A percentile compares a stretch with the other conserved stretches of the same genome.
Conservation (phyloP, 1,284 basidiomycete species). For the Fomitopsis pinicola region DNA sequence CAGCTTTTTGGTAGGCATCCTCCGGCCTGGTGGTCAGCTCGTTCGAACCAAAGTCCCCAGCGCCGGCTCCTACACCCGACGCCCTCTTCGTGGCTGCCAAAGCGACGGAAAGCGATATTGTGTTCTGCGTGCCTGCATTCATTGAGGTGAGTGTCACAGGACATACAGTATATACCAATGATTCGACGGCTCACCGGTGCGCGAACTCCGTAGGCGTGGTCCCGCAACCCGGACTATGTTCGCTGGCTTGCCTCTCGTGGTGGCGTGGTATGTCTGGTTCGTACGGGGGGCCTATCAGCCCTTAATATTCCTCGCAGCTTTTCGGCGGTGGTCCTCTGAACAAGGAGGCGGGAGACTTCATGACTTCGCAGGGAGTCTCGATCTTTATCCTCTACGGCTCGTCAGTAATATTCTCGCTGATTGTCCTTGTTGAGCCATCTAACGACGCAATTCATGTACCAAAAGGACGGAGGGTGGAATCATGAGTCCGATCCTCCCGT, state of each 20-base stretch:
- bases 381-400: conserved; percentile 12
- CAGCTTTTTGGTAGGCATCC: conserved; percentile 8
- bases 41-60: conserved; percentile 15
- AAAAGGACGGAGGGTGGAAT: background rate
- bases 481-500: background rate
- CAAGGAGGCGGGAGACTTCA: conserved; percentile 15
- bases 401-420: conserved; percentile 2
- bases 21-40: conserved; percentile 10
- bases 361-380: conserved; percentile 10
- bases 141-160: conserved; percentile 11
- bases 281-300: background rate
- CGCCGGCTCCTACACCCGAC: conserved; percentile 18
- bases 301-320: conserved; percentile 1
- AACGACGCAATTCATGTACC: too few relatives aligned
- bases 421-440: background rate
- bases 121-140: conserved; percentile 20
- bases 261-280: background rate
- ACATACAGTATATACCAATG: background rate
- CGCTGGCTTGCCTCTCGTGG: conserved; percentile 1
- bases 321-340: conserved; percentile 16
- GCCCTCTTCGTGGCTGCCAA: conserved; percentile 7
- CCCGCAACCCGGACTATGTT: conserved; percentile 3
- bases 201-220: background rate
- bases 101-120: conserved; percentile 10
- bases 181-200: background rate